Conservation (phyloP, 2,329 filamentous ascomycete genomes). For the Botryotinia globosa region DNA sequence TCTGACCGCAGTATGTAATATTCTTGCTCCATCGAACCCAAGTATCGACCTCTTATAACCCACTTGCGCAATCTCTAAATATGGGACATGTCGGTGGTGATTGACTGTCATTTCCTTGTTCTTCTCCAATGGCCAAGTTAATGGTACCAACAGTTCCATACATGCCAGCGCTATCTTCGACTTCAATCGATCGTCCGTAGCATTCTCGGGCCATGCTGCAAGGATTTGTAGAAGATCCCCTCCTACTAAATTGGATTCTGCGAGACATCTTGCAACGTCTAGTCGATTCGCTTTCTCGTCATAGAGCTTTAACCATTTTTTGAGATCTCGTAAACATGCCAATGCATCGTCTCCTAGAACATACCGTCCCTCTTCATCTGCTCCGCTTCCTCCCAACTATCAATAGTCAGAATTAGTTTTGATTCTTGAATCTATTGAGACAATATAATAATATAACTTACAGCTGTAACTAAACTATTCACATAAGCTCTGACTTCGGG, state of each 20-base stretch:
- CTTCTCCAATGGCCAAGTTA: conserved; percentile 91
- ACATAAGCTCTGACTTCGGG: conserved; percentile 91
- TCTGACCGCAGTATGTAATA: conserved; percentile 78
- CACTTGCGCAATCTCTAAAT: conserved; percentile 82
- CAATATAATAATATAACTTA: conserved; percentile 27
- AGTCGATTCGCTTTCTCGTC: conserved; percentile 91
- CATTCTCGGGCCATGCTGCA: conserved; percentile 72
- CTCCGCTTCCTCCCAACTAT: conserved; percentile 82
- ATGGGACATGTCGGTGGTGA: conserved; percentile 86
- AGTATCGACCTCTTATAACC: conserved; percentile 87
- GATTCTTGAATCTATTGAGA: conserved; percentile 6
- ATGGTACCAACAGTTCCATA: conserved; percentile 82
- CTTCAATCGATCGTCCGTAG: conserved; percentile 70
- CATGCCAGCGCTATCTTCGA: conserved; percentile 79
- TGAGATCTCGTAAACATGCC: conserved; percentile 87
- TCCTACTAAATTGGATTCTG: conserved; percentile 87
- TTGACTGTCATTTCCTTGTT: conserved; percentile 86
- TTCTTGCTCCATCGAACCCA: conserved; percentile 72
- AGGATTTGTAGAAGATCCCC: conserved; percentile 90
- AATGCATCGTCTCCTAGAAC: conserved; percentile 89
- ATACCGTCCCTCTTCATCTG: conserved; percentile 78
- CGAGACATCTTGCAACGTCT: conserved; percentile 89
- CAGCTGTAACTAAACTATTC: conserved; percentile 88
- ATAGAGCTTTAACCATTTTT: conserved; percentile 92
- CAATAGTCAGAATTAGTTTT: conserved; percentile 26